A percentile compares a stretch with the other conserved stretches of the same genome.
Evolutionary conservation across 768 basidiomycete species (phyloP).

Genomic region (Calocybe gangraenosa): DNA sequence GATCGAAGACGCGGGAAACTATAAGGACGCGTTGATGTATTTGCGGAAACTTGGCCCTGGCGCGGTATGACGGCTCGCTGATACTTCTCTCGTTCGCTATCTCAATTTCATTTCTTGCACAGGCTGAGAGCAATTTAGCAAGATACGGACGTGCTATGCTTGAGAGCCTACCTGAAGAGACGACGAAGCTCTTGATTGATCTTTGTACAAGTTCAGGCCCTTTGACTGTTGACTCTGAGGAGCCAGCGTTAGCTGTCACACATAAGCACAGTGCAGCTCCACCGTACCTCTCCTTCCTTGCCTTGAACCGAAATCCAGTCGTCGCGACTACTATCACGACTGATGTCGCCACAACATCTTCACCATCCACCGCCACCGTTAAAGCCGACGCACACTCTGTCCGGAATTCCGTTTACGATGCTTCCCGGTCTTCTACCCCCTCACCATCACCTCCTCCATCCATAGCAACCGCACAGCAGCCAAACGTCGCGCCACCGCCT

Average conservation of each 20-base stretch:
- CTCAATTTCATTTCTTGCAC: neutral
- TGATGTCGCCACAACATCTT: constrained; percentile 34
- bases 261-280: constrained; percentile 33
- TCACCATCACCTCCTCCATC: constrained; percentile 32
- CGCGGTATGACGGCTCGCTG: constrained; percentile 54
- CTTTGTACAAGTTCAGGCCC: constrained; percentile 73
- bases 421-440: constrained; percentile 21
- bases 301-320: constrained; percentile 56
- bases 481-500: constrained; percentile 18
- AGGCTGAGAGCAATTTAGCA: constrained; percentile 86
- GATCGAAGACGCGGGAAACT: constrained; percentile 88
- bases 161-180: constrained; percentile 77
- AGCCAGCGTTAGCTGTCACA: constrained; percentile 19
- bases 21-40: constrained; percentile 77
- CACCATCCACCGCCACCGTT: constrained; percentile 45
- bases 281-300: constrained; percentile 79
- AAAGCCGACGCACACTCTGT: constrained; percentile 33
- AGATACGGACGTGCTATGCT: constrained; percentile 88
- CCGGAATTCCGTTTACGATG: constrained; percentile 33
- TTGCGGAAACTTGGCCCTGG: constrained; percentile 74
- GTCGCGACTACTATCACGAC: constrained; percentile 36
- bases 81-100: neutral
- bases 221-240: constrained; percentile 37
- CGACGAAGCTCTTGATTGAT: constrained; percentile 88
- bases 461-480: constrained; percentile 13